These are phyloP conservation scores for Miscanthus lutarioriparius DNA, from an alignment of 176 grass and related monocot species.

Conservation along the genomic window DNA sequence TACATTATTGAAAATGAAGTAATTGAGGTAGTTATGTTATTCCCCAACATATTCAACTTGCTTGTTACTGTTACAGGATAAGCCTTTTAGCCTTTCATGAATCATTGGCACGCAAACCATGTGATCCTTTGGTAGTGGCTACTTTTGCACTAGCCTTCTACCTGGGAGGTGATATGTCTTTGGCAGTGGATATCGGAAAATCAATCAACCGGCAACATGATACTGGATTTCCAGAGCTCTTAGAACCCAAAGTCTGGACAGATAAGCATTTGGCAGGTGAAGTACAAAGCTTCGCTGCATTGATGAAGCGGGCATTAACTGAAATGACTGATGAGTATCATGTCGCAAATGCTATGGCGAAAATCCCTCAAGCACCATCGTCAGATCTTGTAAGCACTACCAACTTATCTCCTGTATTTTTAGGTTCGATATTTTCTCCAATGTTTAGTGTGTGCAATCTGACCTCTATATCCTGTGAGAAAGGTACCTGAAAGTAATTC, in stretches of 20 bases:
- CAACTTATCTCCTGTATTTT: not conserved
- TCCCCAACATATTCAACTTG: not conserved
- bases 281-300: conserved; percentile 50
- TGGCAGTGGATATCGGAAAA: conserved; percentile 71
- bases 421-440: conserved; percentile 1
- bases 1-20: not conserved
- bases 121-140: conserved; percentile 77
- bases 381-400: conserved; percentile 80
- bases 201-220: conserved; percentile 64
- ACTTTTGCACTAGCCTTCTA: conserved; percentile 82
- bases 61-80: conserved; percentile 52
- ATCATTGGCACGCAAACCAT: conserved; percentile 59
- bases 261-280: conserved; percentile 54
- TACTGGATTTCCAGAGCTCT: conserved; percentile 62
- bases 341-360: conserved; percentile 76
- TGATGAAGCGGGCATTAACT: conserved; percentile 50
- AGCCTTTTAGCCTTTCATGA: conserved; percentile 91
- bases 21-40: not conserved
- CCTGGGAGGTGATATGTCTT: conserved; percentile 73
- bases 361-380: conserved; percentile 78
- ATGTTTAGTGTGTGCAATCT: not conserved
- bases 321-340: conserved; percentile 72
- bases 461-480: not conserved
- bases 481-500: not conserved
- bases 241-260: conserved; percentile 46